phyloP scores from a whole-genome alignment of 768 basidiomycete species.

The Tricholoma bakamatsutake region DNA sequence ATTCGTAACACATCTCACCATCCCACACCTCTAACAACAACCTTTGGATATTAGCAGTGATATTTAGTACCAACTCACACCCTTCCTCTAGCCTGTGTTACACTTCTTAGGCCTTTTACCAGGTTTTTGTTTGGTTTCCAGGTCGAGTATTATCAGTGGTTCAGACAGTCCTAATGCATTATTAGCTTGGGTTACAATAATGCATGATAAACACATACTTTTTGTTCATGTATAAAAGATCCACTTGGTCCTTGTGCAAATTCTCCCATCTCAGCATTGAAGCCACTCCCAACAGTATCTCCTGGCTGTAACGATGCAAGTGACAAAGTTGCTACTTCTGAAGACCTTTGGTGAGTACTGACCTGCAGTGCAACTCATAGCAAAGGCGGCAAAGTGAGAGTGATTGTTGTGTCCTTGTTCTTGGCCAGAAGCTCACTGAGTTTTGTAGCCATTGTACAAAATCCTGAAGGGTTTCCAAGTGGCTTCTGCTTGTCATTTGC shows the following conservation, averaged over 20 bases:
- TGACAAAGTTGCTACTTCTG: neutral
- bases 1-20: too few species aligned
- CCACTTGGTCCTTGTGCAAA: conserved; percentile 1
- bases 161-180: neutral
- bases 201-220: neutral
- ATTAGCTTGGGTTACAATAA: neutral
- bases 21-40: too few species aligned
- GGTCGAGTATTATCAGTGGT: too few species aligned
- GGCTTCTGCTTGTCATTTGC: conserved; percentile 1
- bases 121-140: too few species aligned
- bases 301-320: neutral
- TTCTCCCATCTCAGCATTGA: neutral
- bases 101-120: too few species aligned
- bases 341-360: neutral
- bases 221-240: neutral
- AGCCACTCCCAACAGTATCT: neutral
- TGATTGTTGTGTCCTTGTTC: conserved; percentile 1
- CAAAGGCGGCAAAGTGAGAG: neutral
- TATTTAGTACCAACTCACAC: too few species aligned
- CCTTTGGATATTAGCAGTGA: too few species aligned
- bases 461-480: neutral
- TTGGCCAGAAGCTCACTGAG: neutral
- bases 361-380: neutral
- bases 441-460: neutral
- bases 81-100: too few species aligned